Conservation (phyloP, 768 basidiomycete genomes). For the Rhizopogon vesiculosus region DNA sequence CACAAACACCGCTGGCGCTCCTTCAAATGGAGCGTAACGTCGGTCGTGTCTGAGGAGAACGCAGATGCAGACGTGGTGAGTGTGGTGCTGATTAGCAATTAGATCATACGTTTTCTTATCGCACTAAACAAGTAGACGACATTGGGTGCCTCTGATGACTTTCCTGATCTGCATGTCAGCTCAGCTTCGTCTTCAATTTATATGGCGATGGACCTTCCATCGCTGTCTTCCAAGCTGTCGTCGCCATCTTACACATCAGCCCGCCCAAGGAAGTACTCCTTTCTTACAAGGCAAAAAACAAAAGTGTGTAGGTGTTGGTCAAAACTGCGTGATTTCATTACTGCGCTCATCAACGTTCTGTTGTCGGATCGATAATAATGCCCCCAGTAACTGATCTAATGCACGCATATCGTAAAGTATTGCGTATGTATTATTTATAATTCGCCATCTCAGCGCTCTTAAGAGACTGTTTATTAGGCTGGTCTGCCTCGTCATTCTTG, state of each 20-base stretch:
- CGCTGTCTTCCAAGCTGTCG: background rate
- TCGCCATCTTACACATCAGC: background rate
- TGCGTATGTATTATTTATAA: background rate
- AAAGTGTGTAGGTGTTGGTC: background rate
- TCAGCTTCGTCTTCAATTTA: background rate
- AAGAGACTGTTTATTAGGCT: background rate
- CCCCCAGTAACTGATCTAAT: background rate
- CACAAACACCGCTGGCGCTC: conserved; percentile 1
- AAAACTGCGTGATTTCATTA: background rate
- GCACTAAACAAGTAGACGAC: background rate
- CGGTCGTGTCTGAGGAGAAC: background rate
- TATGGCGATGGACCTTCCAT: background rate
- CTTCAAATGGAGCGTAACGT: background rate
- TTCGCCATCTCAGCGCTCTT: background rate
- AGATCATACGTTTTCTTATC: background rate
- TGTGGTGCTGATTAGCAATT: background rate
- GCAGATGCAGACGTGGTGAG: background rate
- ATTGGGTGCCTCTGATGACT: background rate
- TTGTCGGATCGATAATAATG: background rate
- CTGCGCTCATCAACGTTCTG: background rate
- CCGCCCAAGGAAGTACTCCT: background rate
- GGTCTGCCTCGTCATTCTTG: background rate
- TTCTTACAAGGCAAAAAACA: background rate
- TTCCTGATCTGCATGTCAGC: background rate
- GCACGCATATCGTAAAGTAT: background rate